phyloP scores from a whole-genome alignment of 2,329 filamentous ascomycete species.

The Colletotrichum destructivum region DNA sequence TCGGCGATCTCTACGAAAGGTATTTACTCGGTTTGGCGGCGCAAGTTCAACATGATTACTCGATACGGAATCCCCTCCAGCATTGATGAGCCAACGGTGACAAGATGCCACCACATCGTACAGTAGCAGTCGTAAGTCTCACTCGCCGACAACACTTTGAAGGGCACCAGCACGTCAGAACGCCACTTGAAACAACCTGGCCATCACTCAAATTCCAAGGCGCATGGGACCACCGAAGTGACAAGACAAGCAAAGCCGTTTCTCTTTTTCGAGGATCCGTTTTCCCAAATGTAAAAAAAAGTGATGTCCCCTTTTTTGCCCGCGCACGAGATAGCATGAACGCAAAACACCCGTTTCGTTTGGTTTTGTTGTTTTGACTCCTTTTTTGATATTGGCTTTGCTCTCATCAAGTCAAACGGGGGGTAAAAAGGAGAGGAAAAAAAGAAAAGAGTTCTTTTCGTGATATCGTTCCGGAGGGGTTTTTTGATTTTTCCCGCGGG shows the following conservation, averaged over 20 bases:
- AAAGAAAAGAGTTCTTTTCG: slow-evolving; percentile 24
- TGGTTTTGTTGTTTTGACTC: slow-evolving; percentile 35
- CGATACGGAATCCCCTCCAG: neutral
- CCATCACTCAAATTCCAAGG: slow-evolving; percentile 3
- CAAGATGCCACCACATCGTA: neutral
- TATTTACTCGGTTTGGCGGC: neutral
- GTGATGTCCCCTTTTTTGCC: slow-evolving; percentile 10
- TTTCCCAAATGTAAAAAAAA: slow-evolving; percentile 34
- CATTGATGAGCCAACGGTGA: neutral
- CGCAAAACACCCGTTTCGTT: slow-evolving; percentile 25
- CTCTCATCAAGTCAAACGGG: slow-evolving; percentile 33
- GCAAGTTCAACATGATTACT: neutral
- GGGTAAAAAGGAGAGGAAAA: slow-evolving; percentile 3
- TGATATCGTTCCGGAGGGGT: slow-evolving; percentile 33
- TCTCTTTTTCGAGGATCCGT: slow-evolving; percentile 39
- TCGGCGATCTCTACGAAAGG: too few relatives aligned
- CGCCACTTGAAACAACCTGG: neutral
- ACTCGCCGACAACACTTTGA: neutral
- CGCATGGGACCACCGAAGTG: neutral
- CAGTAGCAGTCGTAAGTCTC: neutral
- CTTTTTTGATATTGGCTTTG: slow-evolving; percentile 42
- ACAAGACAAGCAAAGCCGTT: slow-evolving; percentile 32
- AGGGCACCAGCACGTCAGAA: neutral
- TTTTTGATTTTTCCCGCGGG: neutral
- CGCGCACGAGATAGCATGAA: slow-evolving; percentile 34